A percentile compares a stretch with the other conserved stretches of the same genome.
These are phyloP conservation scores for Penicillium rolfsii DNA, from an alignment of 2,329 filamentous ascomycete genomes.

Conservation along the genomic window DNA sequence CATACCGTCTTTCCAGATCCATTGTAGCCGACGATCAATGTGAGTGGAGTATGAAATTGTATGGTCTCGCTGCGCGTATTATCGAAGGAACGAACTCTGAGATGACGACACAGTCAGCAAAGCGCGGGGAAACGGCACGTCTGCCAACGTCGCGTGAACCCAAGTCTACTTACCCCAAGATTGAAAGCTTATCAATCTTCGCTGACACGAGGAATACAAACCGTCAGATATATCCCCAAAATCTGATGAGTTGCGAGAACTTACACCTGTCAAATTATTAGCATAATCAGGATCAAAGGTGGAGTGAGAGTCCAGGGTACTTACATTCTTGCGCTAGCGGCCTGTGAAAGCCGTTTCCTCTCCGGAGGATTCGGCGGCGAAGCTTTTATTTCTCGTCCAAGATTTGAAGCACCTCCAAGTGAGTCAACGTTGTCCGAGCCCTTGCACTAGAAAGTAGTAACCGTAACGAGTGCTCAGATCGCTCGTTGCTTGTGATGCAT, in stretches of 20 bases:
- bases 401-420: neutral
- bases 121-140: neutral
- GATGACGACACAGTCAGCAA: constrained; percentile 10
- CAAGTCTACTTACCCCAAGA: constrained; percentile 63
- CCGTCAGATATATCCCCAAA: constrained; percentile 3
- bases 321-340: constrained; percentile 24
- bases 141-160: neutral
- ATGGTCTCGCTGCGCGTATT: constrained; percentile 75
- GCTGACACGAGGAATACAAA: constrained; percentile 52
- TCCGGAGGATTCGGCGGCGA: neutral
- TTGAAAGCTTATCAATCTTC: constrained; percentile 85
- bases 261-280: constrained; percentile 38
- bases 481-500: constrained; percentile 20
- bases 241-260: constrained; percentile 18
- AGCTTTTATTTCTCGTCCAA: too few relatives aligned
- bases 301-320: constrained; percentile 10
- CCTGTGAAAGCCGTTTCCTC: neutral
- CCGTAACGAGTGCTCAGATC: constrained; percentile 19
- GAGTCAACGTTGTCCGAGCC: neutral
- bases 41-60: constrained; percentile 85
- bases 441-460: neutral
- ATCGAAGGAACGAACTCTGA: constrained; percentile 80
- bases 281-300: constrained; percentile 10
- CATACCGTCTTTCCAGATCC: constrained; percentile 88
- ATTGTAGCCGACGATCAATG: constrained; percentile 95